These are phyloP conservation scores for Saccharomyces jurei DNA, from an alignment of 805 yeast genomes.

Conservation along the genomic window DNA sequence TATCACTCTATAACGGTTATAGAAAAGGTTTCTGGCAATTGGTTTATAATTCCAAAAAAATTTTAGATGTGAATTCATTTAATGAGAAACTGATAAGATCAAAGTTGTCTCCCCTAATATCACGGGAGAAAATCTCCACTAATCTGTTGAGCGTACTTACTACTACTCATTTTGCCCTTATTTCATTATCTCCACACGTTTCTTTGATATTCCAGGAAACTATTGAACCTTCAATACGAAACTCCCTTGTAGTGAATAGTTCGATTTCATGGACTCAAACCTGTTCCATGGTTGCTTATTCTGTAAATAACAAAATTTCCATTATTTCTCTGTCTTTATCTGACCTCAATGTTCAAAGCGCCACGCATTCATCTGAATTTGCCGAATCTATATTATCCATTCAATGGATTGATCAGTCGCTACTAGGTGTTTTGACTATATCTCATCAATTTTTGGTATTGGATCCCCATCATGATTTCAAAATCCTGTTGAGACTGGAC, in stretches of 20 bases:
- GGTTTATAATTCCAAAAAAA: constrained; percentile 15
- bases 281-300: constrained; percentile 14
- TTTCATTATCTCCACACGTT: constrained; percentile 10
- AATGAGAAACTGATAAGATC: constrained; percentile 9
- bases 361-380: not conserved
- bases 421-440: constrained; percentile 19
- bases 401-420: constrained; percentile 19
- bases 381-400: constrained; percentile 15
- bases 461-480: constrained; percentile 6
- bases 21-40: constrained; percentile 34
- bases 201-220: constrained; percentile 7
- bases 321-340: constrained; percentile 2
- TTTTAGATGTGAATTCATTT: constrained; percentile 9
- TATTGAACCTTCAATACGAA: not conserved
- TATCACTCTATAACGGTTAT: constrained; percentile 56
- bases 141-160: constrained; percentile 23
- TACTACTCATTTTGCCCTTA: constrained; percentile 12
- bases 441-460: constrained; percentile 24
- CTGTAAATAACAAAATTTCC: constrained; percentile 9
- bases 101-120: constrained; percentile 7
- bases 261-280: constrained; percentile 16
- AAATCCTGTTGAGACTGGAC: constrained; percentile 15
- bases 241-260: constrained; percentile 3
- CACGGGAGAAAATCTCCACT: not conserved
- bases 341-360: not conserved